Base-by-base conservation (phyloP, 225 moss, liverwort and hornwort genomes). In the Sphagnum tenellum region DNA sequence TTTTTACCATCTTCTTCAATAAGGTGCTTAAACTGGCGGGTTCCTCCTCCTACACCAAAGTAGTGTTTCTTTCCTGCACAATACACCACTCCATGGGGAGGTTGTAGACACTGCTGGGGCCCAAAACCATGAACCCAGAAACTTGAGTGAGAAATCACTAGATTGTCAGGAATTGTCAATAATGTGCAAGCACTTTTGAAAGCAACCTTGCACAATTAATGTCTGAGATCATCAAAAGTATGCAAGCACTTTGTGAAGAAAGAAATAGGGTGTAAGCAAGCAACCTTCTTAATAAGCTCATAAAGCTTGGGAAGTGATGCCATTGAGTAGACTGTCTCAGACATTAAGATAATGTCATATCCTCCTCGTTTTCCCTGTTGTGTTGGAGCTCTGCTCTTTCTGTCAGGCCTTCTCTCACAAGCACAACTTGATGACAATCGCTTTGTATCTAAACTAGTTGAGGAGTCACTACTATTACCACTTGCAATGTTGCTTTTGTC, bases 31-130 rank as follows among this genome's bases (percentile, higher is more conserved):
- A 95, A 92, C 67, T 83, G 92, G 48, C 95, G 81, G 59, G 89
- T 81, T 65, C 95, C 95, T 29, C 29, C 29, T 70, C 95, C 95
- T 66, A 86, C 86, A 71, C 95, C 92, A 63, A 89, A 88, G 57
- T 95, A 92, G 75, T 92, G 91, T 76, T 95, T 95, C 82, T 92
- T 95, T 56, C 79, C 95, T 77, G 92, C 95, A 69, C 92, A 82
- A 70, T 92, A 95, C 5, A 95, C 76, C 66, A 85, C 95, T 74
- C 95, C 95, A 69, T 92, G 92, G 46, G 91, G 92, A 72, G 95
- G 89, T 52, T 84, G 89, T 71, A 92, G 74, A 65, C 92, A 92
- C 95, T 95, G 87, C 76, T 29, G 29, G 29, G 29, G 29, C 29
- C 29, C 29, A 29, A 29, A 29, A 29, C 29, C 29, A 29, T 29